Evolutionary conservation across 2,329 filamentous ascomycete species (phyloP).

Genomic region (Herpotrichia juniperi): DNA sequence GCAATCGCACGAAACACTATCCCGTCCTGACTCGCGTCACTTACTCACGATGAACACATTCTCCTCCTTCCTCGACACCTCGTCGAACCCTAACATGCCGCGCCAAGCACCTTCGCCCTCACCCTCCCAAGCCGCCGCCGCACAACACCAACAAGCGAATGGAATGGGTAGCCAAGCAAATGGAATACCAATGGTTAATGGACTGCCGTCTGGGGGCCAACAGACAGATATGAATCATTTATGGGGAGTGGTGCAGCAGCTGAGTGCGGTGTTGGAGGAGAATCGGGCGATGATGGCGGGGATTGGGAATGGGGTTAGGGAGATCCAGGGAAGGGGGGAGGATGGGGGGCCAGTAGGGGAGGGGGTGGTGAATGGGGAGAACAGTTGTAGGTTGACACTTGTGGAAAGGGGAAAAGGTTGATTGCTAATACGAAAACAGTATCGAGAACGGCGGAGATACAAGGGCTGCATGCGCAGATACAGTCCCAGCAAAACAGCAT

Average conservation of each 20-base stretch:
- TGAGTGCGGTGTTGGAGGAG: slow-evolving; percentile 47
- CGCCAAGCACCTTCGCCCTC: slow-evolving; percentile 43
- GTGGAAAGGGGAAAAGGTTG: not conserved
- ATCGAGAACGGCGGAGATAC: slow-evolving; percentile 36
- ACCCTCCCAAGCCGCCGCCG: slow-evolving; percentile 21
- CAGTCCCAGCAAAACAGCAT: slow-evolving; percentile 32
- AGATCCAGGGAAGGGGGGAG: slow-evolving; percentile 41
- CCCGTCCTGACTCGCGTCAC: slow-evolving; percentile 4
- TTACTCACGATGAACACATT: slow-evolving; percentile 41
- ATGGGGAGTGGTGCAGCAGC: slow-evolving; percentile 49
- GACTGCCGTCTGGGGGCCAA: slow-evolving; percentile 46
- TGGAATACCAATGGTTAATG: slow-evolving; percentile 47
- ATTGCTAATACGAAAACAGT: slow-evolving; percentile 31
- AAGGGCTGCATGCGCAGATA: slow-evolving; percentile 39
- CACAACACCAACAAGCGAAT: slow-evolving; percentile 30
- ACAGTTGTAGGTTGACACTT: slow-evolving; percentile 29
- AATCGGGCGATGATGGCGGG: slow-evolving; percentile 46
- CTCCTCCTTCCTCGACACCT: slow-evolving; percentile 43
- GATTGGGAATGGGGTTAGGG: slow-evolving; percentile 47
- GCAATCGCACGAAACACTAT: slow-evolving; percentile 12
- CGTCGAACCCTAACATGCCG: slow-evolving; percentile 29
- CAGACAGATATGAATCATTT: slow-evolving; percentile 52
- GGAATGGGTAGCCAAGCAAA: slow-evolving; percentile 35
- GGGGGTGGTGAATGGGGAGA: slow-evolving; percentile 43
- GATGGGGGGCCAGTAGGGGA: slow-evolving; percentile 38